A percentile compares a stretch with the other conserved stretches of the same genome.
These are phyloP conservation scores for Puccinia coronata DNA, from an alignment of 1,284 basidiomycete genomes.

Conservation along the genomic window DNA sequence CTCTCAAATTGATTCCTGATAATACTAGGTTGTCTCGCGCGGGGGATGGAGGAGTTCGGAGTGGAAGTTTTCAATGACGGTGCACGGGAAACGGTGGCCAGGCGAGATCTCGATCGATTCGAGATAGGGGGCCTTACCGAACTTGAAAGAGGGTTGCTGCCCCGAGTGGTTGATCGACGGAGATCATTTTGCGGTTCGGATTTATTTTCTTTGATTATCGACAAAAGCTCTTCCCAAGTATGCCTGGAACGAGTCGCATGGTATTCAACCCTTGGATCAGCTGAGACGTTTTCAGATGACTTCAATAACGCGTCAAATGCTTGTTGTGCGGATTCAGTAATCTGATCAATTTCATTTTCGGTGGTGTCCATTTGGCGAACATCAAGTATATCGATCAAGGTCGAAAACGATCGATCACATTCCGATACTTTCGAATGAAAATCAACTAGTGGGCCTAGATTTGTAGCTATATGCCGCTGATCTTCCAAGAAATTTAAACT, in stretches of 20 bases:
- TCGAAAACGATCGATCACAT: conserved; percentile 41
- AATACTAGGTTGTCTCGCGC: conserved; percentile 1
- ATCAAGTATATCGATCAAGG: conserved; percentile 36
- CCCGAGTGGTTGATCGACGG: neutral
- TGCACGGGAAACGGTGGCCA: neutral
- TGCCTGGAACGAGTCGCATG: conserved; percentile 22
- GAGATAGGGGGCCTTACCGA: conserved; percentile 12
- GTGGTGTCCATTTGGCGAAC: neutral
- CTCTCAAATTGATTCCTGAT: conserved; percentile 1
- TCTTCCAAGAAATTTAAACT: neutral
- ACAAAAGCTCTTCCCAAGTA: conserved; percentile 39
- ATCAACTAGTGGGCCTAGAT: conserved; percentile 1
- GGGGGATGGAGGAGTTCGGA: neutral
- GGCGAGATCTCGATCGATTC: conserved; percentile 1
- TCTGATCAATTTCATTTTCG: neutral
- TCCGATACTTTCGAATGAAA: conserved; percentile 2
- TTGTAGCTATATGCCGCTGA: neutral
- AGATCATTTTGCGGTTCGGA: neutral
- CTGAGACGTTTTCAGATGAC: neutral
- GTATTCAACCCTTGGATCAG: conserved; percentile 35
- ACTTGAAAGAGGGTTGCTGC: neutral
- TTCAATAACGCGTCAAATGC: conserved; percentile 25
- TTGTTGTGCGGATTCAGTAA: neutral
- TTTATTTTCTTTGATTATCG: conserved; percentile 30
- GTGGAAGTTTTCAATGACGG: neutral